Percentiles rank a stretch among this genome's conserved stretches.
Evolutionary conservation across 2,329 filamentous ascomycete genomes (phyloP).

Genomic region (Exophiala dermatitidis): DNA sequence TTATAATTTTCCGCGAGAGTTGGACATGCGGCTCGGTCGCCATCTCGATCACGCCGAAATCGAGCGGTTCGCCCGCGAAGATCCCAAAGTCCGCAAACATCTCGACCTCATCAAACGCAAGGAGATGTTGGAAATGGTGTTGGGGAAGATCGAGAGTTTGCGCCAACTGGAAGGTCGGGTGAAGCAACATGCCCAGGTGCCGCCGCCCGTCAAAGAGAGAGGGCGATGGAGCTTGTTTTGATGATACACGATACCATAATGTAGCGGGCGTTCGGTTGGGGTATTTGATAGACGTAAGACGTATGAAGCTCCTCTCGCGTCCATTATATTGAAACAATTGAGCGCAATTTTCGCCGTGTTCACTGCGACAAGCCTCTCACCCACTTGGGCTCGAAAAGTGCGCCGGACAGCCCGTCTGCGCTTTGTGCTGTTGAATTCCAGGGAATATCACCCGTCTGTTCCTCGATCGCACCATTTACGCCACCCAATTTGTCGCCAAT

Average conservation of each 20-base stretch:
- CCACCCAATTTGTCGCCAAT: slow-evolving; percentile 62
- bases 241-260: slow-evolving; percentile 24
- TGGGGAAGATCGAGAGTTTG: slow-evolving; percentile 92
- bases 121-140: slow-evolving; percentile 82
- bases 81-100: slow-evolving; percentile 80
- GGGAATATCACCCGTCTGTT: slow-evolving; percentile 49
- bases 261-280: slow-evolving; percentile 14
- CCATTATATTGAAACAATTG: neutral
- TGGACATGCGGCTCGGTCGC: slow-evolving; percentile 78
- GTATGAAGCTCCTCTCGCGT: slow-evolving; percentile 9
- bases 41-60: slow-evolving; percentile 72
- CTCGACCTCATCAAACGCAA: slow-evolving; percentile 88
- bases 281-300: slow-evolving; percentile 10
- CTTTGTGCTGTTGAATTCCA: slow-evolving; percentile 37
- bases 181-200: slow-evolving; percentile 36
- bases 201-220: slow-evolving; percentile 32
- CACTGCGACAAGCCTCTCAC: neutral
- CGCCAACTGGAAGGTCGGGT: slow-evolving; percentile 73
- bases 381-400: neutral
- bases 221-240: slow-evolving; percentile 41
- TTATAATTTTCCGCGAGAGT: slow-evolving; percentile 90
- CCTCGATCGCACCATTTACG: slow-evolving; percentile 55
- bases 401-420: neutral
- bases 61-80: slow-evolving; percentile 85
- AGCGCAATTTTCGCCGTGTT: neutral